These are phyloP conservation scores for Penicillium sp. DNA, from an alignment of 2,329 filamentous ascomycete genomes.

Conservation along the genomic window DNA sequence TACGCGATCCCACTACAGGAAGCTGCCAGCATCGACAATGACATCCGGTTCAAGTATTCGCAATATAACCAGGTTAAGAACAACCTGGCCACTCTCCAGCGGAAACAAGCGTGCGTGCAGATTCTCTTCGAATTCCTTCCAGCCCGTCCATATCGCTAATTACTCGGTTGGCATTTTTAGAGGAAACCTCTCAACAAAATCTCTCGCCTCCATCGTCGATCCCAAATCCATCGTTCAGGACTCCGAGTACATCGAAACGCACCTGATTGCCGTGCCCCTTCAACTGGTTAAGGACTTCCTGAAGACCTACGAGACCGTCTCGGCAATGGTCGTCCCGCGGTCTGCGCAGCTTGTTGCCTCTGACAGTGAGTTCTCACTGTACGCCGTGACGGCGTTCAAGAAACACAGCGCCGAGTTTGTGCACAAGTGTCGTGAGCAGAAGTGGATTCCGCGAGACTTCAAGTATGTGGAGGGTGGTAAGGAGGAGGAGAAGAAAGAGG, in stretches of 20 bases:
- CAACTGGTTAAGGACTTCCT: slow-evolving; percentile 83
- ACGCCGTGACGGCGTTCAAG: slow-evolving; percentile 88
- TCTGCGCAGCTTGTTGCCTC: slow-evolving; percentile 76
- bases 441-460: slow-evolving; percentile 94
- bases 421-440: slow-evolving; percentile 86
- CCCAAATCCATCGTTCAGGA: slow-evolving; percentile 78
- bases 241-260: slow-evolving; percentile 95
- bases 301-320: slow-evolving; percentile 81
- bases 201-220: slow-evolving; percentile 83
- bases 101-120: slow-evolving; percentile 74
- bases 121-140: background rate
- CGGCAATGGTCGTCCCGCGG: slow-evolving; percentile 90
- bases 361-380: slow-evolving; percentile 88
- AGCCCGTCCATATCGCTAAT: background rate
- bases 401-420: slow-evolving; percentile 85
- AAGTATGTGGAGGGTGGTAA: slow-evolving; percentile 87
- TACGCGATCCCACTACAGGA: slow-evolving; percentile 57
- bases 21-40: slow-evolving; percentile 86
- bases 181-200: slow-evolving; percentile 92
- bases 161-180: slow-evolving; percentile 45
- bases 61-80: slow-evolving; percentile 93
- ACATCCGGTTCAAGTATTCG: slow-evolving; percentile 89
- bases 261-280: slow-evolving; percentile 84
- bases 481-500: slow-evolving; percentile 84
- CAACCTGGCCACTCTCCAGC: slow-evolving; percentile 74